Conservation (phyloP, 352 stramenopile species). For the Phytophthora hibernalis region DNA sequence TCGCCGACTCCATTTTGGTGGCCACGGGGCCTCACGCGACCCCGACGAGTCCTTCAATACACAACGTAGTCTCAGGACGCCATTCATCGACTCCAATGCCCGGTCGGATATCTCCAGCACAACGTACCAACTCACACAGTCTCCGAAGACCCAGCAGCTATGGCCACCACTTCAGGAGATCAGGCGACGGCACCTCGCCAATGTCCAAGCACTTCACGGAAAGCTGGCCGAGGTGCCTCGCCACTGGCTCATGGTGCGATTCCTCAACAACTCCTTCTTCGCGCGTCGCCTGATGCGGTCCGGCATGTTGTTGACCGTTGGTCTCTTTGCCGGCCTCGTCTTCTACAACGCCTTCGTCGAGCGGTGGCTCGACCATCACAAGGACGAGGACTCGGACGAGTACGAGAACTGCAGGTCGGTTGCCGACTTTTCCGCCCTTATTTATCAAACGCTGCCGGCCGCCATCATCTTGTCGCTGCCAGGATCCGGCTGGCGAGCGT, state of each 20-base stretch:
- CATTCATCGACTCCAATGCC: constrained; percentile 2
- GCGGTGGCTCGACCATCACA: neutral
- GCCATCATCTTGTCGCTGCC: constrained; percentile 60
- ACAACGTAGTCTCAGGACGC: constrained; percentile 8
- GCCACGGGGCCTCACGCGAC: constrained; percentile 28
- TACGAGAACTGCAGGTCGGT: constrained; percentile 62
- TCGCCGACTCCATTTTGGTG: constrained; percentile 14
- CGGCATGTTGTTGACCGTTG: constrained; percentile 35
- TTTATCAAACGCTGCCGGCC: constrained; percentile 60
- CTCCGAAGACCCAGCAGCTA: constrained; percentile 10
- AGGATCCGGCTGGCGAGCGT: constrained; percentile 51
- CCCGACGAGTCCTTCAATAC: constrained; percentile 13
- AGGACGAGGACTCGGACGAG: neutral
- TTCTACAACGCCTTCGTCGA: constrained; percentile 46
- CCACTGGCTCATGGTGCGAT: constrained; percentile 57
- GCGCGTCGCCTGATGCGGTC: constrained; percentile 58
- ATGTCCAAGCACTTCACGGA: constrained; percentile 20
- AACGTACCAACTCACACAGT: constrained; percentile 17
- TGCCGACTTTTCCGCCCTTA: constrained; percentile 59
- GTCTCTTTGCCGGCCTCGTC: constrained; percentile 42
- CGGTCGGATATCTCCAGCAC: constrained; percentile 12
- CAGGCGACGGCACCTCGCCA: constrained; percentile 20
- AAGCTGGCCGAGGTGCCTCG: constrained; percentile 43
- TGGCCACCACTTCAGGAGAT: constrained; percentile 17
- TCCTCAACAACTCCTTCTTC: constrained; percentile 82